Evolutionary conservation across 148 eudicot species (phyloP).

Genomic region (Polygonum aviculare): DNA sequence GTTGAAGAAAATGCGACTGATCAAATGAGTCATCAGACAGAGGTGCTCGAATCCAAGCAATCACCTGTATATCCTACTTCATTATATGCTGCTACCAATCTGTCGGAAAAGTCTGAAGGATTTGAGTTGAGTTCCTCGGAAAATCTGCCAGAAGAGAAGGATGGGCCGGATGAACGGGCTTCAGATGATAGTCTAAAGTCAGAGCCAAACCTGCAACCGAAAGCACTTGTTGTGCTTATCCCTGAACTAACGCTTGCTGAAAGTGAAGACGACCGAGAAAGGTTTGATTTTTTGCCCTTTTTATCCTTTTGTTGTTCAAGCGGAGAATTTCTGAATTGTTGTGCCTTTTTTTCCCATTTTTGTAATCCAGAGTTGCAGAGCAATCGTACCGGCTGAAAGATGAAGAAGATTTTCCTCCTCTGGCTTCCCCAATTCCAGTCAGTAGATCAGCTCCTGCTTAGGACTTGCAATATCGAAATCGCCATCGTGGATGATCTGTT

Average conservation of each 20-base stretch:
- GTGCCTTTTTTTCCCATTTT: not conserved
- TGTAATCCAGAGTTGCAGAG: not conserved
- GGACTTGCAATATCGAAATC: not conserved
- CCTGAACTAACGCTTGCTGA: conserved; percentile 3
- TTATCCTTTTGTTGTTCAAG: not conserved
- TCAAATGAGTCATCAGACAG: not conserved
- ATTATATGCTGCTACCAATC: not conserved
- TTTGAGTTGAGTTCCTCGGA: not conserved
- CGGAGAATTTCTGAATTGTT: not conserved
- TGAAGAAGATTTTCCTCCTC: conserved; percentile 10
- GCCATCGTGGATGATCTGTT: not conserved
- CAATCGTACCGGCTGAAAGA: conserved; percentile 4
- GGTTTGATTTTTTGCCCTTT: not conserved
- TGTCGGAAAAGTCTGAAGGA: not conserved
- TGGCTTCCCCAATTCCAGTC: not conserved
- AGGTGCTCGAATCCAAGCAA: not conserved
- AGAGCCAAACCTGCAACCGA: not conserved
- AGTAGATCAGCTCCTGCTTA: conserved; percentile 1
- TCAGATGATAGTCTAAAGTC: not conserved
- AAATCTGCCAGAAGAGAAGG: not conserved
- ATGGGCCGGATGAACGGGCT: not conserved
- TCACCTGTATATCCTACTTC: not conserved
- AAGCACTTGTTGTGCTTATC: not conserved
- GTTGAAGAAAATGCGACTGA: not conserved
- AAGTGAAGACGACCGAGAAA: not conserved